These are phyloP conservation scores for Botrytis fabae DNA, from an alignment of 2,329 filamentous ascomycete species.

Conservation along the genomic window DNA sequence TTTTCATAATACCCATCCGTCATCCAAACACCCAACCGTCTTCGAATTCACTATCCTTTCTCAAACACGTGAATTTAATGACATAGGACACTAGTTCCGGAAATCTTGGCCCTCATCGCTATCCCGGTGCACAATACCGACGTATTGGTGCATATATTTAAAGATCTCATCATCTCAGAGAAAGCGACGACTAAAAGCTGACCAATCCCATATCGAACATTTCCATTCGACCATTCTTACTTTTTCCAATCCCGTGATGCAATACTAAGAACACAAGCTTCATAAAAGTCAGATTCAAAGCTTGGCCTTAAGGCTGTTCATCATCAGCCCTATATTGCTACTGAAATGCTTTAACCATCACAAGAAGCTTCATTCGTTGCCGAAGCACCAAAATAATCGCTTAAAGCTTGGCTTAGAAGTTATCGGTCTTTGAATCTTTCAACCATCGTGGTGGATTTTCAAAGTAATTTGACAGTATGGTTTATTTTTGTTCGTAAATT, in stretches of 20 bases:
- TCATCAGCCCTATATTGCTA: background rate
- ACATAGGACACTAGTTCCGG: background rate
- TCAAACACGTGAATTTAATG: background rate
- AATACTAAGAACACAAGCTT: background rate
- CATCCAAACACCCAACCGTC: background rate
- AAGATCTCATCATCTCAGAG: background rate
- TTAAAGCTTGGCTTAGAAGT: background rate
- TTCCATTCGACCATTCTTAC: background rate
- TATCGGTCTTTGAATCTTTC: background rate
- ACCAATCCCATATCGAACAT: background rate
- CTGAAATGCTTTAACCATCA: background rate
- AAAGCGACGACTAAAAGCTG: background rate
- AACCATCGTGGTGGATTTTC: background rate
- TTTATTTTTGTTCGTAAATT: background rate
- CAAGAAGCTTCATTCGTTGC: background rate
- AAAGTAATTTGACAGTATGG: background rate
- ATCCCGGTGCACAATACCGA: background rate
- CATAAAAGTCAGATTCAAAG: background rate
- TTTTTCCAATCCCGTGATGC: background rate
- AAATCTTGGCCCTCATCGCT: background rate
- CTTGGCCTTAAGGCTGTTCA: background rate
- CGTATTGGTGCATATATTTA: background rate
- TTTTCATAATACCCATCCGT: background rate
- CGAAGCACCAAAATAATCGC: background rate
- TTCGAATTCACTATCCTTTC: background rate